A percentile compares a stretch with the other conserved stretches of the same genome.
Conservation (phyloP, 495 filamentous ascomycete genomes). For the Polyplosphaeria fusca region DNA sequence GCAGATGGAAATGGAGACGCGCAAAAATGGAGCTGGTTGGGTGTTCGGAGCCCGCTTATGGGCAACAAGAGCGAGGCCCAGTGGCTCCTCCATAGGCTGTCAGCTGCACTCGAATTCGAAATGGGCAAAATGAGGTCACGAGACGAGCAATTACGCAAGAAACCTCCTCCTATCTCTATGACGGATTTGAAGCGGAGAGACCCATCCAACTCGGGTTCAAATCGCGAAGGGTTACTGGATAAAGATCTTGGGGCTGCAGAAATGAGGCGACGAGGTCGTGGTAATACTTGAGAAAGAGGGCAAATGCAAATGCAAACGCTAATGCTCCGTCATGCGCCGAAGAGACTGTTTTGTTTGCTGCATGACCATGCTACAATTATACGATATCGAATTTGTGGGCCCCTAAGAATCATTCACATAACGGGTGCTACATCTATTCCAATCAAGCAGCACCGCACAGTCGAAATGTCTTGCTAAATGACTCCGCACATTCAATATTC, state of each 20-base stretch:
- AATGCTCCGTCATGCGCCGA: too few relatives aligned
- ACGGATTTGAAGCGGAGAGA: slow-evolving; percentile 8
- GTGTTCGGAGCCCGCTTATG: slow-evolving; percentile 68
- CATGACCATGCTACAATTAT: too few relatives aligned
- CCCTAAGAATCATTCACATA: too few relatives aligned
- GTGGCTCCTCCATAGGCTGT: slow-evolving; percentile 72
- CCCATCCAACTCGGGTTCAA: neutral
- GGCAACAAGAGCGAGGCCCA: slow-evolving; percentile 69
- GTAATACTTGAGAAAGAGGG: neutral
- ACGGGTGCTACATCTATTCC: too few relatives aligned
- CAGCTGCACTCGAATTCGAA: slow-evolving; percentile 65
- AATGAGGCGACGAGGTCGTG: neutral
- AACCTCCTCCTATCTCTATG: slow-evolving; percentile 27
- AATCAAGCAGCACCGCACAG: too few relatives aligned
- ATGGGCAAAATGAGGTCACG: slow-evolving; percentile 33
- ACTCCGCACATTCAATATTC: too few relatives aligned
- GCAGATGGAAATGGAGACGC: slow-evolving; percentile 38
- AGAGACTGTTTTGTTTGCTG: too few relatives aligned
- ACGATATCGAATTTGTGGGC: too few relatives aligned
- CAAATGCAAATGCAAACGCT: too few relatives aligned
- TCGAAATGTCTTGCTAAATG: too few relatives aligned
- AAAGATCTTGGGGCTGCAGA: neutral
- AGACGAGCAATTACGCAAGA: slow-evolving; percentile 1
- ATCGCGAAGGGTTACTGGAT: neutral
- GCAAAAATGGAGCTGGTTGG: slow-evolving; percentile 73